A percentile compares a stretch with the other conserved stretches of the same genome.
phyloP scores from a whole-genome alignment of 768 basidiomycete species.

The Suillus discolor region DNA sequence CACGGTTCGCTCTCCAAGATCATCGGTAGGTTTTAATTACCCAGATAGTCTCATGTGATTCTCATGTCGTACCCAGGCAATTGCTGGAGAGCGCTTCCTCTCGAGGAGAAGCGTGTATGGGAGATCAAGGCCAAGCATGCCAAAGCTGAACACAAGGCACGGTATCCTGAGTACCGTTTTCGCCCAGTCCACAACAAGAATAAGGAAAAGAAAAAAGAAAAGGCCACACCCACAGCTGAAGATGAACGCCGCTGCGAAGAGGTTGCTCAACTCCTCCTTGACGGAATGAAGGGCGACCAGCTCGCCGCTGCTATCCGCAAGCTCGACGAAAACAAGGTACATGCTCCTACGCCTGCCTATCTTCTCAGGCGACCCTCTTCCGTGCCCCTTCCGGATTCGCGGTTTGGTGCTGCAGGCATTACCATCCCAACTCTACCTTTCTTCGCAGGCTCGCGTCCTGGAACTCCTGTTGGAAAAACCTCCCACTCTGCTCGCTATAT shows the following conservation, averaged over 20 bases:
- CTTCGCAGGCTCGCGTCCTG: constrained; percentile 40
- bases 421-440: constrained; percentile 47
- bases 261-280: constrained; percentile 63
- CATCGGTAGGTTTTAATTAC: constrained; percentile 31
- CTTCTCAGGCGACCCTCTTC: too few species aligned
- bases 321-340: constrained; percentile 39
- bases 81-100: constrained; percentile 69
- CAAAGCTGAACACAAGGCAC: constrained; percentile 69
- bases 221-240: constrained; percentile 18
- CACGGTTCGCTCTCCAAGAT: constrained; percentile 53
- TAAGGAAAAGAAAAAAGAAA: constrained; percentile 45
- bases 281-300: constrained; percentile 41
- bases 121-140: constrained; percentile 71
- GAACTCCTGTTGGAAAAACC: constrained; percentile 44
- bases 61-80: constrained; percentile 32
- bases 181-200: constrained; percentile 47
- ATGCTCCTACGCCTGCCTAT: too few species aligned
- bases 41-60: neutral
- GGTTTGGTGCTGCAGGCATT: constrained; percentile 36
- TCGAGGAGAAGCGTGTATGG: constrained; percentile 74
- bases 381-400: constrained; percentile 42
- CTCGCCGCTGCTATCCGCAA: constrained; percentile 37
- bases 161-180: constrained; percentile 67
- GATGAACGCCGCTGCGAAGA: constrained; percentile 45
- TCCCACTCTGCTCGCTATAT: too few species aligned